Conservation (phyloP, 1,284 basidiomycete species). For the Puccinia brachypodii region DNA sequence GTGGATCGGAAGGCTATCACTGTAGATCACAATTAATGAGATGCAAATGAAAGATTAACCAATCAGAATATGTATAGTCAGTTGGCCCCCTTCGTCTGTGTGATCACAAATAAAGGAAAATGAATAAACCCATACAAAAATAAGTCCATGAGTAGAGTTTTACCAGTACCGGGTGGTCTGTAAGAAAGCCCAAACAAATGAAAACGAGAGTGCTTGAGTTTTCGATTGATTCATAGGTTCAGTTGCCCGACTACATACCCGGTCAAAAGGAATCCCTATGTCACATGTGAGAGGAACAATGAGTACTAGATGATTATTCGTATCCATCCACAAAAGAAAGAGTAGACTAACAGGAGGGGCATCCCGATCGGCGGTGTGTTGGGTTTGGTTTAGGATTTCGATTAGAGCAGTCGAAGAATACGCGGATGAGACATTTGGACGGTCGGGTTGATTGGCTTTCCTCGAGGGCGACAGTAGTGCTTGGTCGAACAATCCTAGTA, state of each 20-base stretch:
- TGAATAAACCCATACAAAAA: constrained; percentile 65
- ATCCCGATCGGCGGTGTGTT: constrained; percentile 15
- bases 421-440: neutral
- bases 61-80: neutral
- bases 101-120: neutral
- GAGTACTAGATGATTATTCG: neutral
- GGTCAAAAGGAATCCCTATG: constrained; percentile 32
- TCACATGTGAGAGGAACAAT: neutral
- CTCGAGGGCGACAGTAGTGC: neutral
- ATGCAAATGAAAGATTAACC: neutral
- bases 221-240: neutral
- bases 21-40: neutral
- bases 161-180: constrained; percentile 55
- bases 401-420: neutral
- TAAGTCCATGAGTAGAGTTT: constrained; percentile 68
- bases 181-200: neutral
- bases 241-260: neutral
- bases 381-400: constrained; percentile 5
- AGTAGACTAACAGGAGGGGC: constrained; percentile 7
- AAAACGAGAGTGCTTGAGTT: neutral
- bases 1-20: constrained; percentile 56
- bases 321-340: neutral
- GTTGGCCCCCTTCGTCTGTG: too few relatives aligned
- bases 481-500: constrained; percentile 27
- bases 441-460: neutral